Evolutionary conservation across 1,139 yeast species (phyloP), one percentile per base, ranked within the genome.

Genomic region (Lodderomyces parapsilosis): DNA sequence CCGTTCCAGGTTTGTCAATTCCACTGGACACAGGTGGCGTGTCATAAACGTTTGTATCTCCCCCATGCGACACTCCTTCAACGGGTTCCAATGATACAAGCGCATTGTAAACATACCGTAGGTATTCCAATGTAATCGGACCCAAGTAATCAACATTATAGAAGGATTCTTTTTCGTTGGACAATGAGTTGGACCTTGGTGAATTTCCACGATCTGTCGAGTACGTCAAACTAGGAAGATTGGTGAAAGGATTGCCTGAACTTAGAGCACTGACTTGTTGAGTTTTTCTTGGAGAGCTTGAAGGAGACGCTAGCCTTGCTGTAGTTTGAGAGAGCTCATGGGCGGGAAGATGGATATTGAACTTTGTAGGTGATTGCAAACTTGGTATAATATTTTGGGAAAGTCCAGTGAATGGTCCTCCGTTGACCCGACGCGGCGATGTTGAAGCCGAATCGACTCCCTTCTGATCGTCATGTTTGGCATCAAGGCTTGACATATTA

Each of bases 51-150:
- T 13, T 10, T 13, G 27, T 9, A 8, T 24, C n/a, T 7, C 4
- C 27, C 27, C 10, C 27, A 9, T 4, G 6, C n/a, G 9, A 28
- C 13, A 13, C 18, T 6, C 13, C 17, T 9, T 5, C 15, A 4
- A 2, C 9, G 4, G 19, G 33, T 7, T 7, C 19, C 11, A n/a
- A n/a, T 4, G 11, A 13, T 3, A n/a, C 35, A 47, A 63, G 61
- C 1, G 67, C 66, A 39, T 60, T 56, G 43, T 76, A 69, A 40
- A 71, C 62, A 25, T 61, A 62, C 37, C 67, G 53, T 39, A 72
- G 56, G 41, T 66, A 72, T 37, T 69, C 74, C 6, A 66, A 54
- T 0, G 76, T 70, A 5, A 72, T 58, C 1, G 74, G 70, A 0
- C 76, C 77, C 6, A 59, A 55, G 48, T 71, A 71, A 10, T 56